phyloP scores from a whole-genome alignment of 2,329 filamentous ascomycete genomes.

The Didymosphaeria variabile region DNA sequence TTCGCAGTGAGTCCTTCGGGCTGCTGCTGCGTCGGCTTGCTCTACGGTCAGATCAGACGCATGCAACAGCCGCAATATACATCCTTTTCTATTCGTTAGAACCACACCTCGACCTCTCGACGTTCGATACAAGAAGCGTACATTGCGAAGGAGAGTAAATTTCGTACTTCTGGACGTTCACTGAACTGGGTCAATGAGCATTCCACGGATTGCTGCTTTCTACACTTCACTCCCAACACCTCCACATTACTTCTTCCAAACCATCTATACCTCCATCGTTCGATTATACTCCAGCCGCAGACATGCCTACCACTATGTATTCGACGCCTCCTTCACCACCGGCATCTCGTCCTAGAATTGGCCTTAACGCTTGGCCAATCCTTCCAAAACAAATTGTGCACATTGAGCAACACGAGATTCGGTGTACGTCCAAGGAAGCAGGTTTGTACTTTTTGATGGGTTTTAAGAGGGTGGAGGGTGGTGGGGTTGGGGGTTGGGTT shows the following conservation, averaged over 20 bases:
- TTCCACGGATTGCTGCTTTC: background rate
- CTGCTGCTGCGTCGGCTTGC: background rate
- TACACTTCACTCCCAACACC: background rate
- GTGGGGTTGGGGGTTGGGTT: slow-evolving; percentile 27
- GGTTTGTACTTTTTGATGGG: slow-evolving; percentile 39
- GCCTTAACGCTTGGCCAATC: too few species aligned
- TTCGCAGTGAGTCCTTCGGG: background rate
- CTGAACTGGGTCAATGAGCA: background rate
- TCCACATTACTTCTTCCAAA: background rate
- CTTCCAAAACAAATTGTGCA: slow-evolving; percentile 8
- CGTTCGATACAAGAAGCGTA: background rate
- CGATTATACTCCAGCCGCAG: background rate
- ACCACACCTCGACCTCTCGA: too few species aligned
- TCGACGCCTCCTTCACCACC: background rate
- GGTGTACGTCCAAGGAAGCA: slow-evolving; percentile 29
- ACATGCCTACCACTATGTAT: background rate
- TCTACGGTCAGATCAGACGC: background rate
- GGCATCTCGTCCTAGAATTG: too few species aligned
- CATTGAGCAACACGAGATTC: slow-evolving; percentile 18
- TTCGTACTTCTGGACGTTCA: too few species aligned
- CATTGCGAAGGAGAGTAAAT: background rate
- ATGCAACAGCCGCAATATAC: background rate
- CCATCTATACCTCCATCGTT: background rate
- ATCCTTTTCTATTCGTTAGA: too few species aligned
- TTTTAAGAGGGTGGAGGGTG: slow-evolving; percentile 26